Conservation (phyloP, 2,329 filamentous ascomycete genomes). For the Zymoseptoria ardabiliae region DNA sequence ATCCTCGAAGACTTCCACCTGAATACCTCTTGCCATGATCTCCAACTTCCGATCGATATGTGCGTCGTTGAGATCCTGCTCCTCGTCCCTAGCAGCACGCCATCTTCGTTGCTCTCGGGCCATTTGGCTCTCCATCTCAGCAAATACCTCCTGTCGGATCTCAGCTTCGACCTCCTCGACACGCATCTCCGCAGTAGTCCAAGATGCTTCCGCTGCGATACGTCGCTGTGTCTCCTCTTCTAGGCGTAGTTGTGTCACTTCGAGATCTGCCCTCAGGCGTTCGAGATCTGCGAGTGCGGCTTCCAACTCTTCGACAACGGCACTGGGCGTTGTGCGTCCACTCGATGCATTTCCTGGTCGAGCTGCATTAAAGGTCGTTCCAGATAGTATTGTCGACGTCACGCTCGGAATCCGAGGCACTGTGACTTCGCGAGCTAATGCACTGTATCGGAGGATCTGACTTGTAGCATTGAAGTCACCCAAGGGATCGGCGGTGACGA, state of each 20-base stretch:
- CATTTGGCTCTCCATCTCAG: constrained; percentile 74
- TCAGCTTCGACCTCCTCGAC: constrained; percentile 74
- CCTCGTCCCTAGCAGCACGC: constrained; percentile 69
- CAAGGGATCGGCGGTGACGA: constrained; percentile 85
- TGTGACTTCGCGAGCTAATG: constrained; percentile 84
- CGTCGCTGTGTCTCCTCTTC: constrained; percentile 64
- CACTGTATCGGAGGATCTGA: constrained; percentile 90
- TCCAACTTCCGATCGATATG: constrained; percentile 86
- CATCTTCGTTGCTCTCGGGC: constrained; percentile 71
- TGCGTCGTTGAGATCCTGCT: constrained; percentile 69
- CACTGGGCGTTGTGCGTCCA: constrained; percentile 41
- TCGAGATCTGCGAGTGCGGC: constrained; percentile 73
- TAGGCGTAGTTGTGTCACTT: constrained; percentile 62
- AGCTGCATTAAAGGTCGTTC: constrained; percentile 20
- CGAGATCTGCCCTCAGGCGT: constrained; percentile 69
- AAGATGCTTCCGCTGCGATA: constrained; percentile 63
- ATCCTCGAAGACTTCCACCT: constrained; percentile 39
- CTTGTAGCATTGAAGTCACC: constrained; percentile 96
- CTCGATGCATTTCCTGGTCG: constrained; percentile 20
- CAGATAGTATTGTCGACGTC: constrained; percentile 56
- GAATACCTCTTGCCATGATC: constrained; percentile 50
- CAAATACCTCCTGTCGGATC: constrained; percentile 80
- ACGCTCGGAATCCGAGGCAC: constrained; percentile 82
- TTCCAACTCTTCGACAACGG: constrained; percentile 62
- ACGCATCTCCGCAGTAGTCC: constrained; percentile 55